Evolutionary conservation across 192 early-diverging fungal genomes (phyloP).

Genomic region (Coemansia sp.): DNA sequence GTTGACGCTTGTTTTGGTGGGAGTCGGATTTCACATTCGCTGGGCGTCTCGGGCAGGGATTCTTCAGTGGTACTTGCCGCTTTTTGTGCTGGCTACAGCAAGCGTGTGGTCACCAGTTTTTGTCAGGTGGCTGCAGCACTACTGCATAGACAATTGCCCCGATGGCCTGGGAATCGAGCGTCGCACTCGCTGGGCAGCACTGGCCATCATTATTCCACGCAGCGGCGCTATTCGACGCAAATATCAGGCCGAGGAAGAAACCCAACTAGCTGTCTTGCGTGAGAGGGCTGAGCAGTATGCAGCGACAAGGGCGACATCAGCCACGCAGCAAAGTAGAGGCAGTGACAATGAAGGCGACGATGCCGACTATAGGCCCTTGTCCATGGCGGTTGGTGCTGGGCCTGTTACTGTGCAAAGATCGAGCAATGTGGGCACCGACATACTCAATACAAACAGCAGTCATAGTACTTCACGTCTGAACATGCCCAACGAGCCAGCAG

Average conservation of each 20-base stretch:
- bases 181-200: slow-evolving; percentile 22
- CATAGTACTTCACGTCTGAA: slow-evolving; percentile 16
- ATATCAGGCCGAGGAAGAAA: slow-evolving; percentile 13
- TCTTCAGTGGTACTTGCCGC: slow-evolving; percentile 52
- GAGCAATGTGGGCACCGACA: background rate
- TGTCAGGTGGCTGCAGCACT: slow-evolving; percentile 27
- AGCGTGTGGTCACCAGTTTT: slow-evolving; percentile 30
- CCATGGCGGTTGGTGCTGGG: background rate
- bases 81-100: slow-evolving; percentile 47
- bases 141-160: slow-evolving; percentile 36
- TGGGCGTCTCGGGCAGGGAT: slow-evolving; percentile 46
- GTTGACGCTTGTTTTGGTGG: slow-evolving; percentile 58
- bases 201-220: slow-evolving; percentile 30
- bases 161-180: slow-evolving; percentile 51
- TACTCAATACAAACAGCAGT: background rate
- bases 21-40: slow-evolving; percentile 59
- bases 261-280: slow-evolving; percentile 18
- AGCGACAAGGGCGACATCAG: background rate
- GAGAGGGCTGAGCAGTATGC: slow-evolving; percentile 22
- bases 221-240: slow-evolving; percentile 13
- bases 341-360: background rate
- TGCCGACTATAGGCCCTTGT: background rate
- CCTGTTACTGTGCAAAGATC: background rate
- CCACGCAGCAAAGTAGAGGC: slow-evolving; percentile 5
- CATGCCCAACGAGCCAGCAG: slow-evolving; percentile 24